Conservation (phyloP, 441 rosid species). For the Croton laevigatus region DNA sequence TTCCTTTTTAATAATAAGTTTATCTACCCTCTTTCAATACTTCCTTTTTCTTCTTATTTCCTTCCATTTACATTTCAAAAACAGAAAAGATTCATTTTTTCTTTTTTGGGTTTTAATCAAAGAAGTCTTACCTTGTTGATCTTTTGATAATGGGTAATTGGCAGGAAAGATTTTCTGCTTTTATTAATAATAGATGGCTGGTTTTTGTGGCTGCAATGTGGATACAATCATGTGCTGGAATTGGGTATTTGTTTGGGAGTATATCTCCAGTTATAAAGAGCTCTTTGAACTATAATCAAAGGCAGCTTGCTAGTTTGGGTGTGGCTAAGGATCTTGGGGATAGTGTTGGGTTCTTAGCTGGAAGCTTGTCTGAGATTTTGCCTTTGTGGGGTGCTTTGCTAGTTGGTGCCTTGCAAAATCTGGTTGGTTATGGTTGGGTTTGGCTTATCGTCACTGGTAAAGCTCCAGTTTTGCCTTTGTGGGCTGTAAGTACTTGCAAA, state of each 20-base stretch:
- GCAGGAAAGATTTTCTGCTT: conserved; percentile 45
- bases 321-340: conserved; percentile 99
- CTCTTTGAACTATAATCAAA: conserved; percentile 79
- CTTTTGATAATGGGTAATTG: conserved; percentile 35
- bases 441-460: conserved; percentile 83
- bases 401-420: conserved; percentile 86
- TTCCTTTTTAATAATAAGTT: not conserved
- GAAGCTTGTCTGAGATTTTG: conserved; percentile 73
- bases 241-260: conserved; percentile 93
- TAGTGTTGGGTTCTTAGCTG: conserved; percentile 91
- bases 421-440: conserved; percentile 92
- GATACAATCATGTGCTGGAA: conserved; percentile 94
- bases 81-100: not conserved
- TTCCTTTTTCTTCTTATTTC: not conserved
- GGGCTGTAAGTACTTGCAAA: conserved; percentile 71
- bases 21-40: not conserved
- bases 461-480: conserved; percentile 74
- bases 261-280: conserved; percentile 94
- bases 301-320: conserved; percentile 73
- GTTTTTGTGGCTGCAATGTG: conserved; percentile 99
- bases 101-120: not conserved
- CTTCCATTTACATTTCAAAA: not conserved
- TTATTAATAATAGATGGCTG: conserved; percentile 82
- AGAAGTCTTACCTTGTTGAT: not conserved
- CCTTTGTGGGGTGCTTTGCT: conserved; percentile 95